phyloP scores from a whole-genome alignment of 371 early-diverging fungal genomes.

The Batkoa obscura region DNA sequence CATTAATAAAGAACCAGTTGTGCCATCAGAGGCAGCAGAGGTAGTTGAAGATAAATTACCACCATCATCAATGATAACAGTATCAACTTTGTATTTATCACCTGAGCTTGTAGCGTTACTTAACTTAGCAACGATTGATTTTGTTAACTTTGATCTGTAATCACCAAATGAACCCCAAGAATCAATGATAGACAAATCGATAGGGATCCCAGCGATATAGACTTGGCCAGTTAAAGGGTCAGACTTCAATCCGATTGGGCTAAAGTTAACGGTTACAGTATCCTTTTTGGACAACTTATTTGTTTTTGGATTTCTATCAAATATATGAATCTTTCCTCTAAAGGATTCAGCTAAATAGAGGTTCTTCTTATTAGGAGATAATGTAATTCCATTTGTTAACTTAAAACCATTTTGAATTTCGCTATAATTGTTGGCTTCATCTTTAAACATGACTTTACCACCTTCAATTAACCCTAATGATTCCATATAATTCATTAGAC shows the following conservation, averaged over 20 bases:
- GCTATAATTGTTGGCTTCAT: not conserved
- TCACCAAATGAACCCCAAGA: not conserved
- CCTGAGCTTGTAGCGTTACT: not conserved
- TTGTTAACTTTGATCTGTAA: not conserved
- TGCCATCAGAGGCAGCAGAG: not conserved
- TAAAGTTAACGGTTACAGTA: not conserved
- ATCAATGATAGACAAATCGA: not conserved
- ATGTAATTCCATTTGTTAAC: not conserved
- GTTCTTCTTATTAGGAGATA: not conserved
- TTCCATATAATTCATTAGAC: not conserved
- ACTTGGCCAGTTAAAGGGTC: not conserved
- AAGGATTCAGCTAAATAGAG: not conserved
- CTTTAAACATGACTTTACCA: conserved; percentile 1
- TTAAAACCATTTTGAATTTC: not conserved
- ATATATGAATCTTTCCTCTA: not conserved
- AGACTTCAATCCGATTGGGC: not conserved
- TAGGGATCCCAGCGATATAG: not conserved
- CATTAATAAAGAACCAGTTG: not conserved
- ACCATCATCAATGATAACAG: not conserved
- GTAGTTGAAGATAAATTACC: not conserved
- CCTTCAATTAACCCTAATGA: not conserved
- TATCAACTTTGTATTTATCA: not conserved
- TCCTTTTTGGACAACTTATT: not conserved
- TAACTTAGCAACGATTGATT: not conserved
- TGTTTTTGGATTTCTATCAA: not conserved